These are phyloP conservation scores for Monosporascus sp. DNA, from an alignment of 2,329 filamentous ascomycete species.

Conservation along the genomic window DNA sequence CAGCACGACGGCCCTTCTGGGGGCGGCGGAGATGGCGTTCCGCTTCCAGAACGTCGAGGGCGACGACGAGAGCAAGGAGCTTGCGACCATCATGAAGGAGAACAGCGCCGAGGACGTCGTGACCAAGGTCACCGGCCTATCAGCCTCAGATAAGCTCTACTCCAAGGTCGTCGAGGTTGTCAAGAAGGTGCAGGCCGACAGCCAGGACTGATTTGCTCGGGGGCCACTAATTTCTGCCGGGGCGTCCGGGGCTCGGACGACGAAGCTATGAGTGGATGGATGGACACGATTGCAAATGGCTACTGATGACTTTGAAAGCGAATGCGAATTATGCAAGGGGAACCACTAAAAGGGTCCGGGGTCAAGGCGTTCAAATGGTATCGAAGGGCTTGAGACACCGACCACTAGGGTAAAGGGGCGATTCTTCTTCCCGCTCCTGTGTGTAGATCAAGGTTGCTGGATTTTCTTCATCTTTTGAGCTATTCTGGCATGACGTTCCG, in stretches of 20 bases:
- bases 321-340: not conserved
- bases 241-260: not conserved
- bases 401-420: not conserved
- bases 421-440: not conserved
- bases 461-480: no score
- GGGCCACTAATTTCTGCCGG: not conserved
- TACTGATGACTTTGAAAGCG: not conserved
- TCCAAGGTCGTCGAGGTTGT: conserved; percentile 71
- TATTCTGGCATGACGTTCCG: not conserved
- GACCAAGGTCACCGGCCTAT: conserved; percentile 74
- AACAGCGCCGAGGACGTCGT: conserved; percentile 71
- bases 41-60: conserved; percentile 92
- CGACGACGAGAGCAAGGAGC: conserved; percentile 82
- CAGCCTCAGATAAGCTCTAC: conserved; percentile 72
- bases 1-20: conserved; percentile 68
- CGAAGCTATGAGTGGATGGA: not conserved
- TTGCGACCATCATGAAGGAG: conserved; percentile 79
- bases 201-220: conserved; percentile 36
- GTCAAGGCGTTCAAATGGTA: not conserved
- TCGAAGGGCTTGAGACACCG: not conserved
- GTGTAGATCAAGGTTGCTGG: no score
- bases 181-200: conserved; percentile 72
- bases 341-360: not conserved
- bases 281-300: not conserved
- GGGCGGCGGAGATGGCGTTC: conserved; percentile 84